phyloP scores from a whole-genome alignment of 176 grass and related monocot genomes.

The Chrysopogon serrulatus region DNA sequence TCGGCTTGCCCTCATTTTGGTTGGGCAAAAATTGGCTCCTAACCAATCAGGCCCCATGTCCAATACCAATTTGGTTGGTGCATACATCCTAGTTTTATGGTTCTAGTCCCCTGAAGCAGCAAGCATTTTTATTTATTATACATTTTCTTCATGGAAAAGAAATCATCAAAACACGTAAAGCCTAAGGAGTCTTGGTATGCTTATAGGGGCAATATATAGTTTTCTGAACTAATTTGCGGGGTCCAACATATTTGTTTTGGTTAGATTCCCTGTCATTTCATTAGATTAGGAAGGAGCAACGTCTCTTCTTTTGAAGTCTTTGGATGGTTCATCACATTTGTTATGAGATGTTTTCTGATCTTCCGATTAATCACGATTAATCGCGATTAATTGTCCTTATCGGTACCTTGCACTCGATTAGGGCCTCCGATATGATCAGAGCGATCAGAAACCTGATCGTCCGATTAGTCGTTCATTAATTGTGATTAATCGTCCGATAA shows the following conservation, averaged over 20 bases:
- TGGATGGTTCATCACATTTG: neutral
- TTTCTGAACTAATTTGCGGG: neutral
- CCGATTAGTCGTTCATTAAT: no score
- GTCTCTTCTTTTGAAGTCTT: neutral
- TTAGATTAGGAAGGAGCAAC: neutral
- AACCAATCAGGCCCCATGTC: no score
- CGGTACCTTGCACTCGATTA: no score
- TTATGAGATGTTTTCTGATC: no score
- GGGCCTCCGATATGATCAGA: no score
- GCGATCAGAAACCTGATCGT: no score
- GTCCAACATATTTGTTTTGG: neutral
- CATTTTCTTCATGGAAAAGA: neutral
- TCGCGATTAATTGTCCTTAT: no score
- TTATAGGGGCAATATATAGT: neutral
- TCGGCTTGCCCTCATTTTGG: no score
- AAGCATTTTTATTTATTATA: neutral
- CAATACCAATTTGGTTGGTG: neutral
- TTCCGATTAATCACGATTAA: no score
- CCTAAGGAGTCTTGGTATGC: neutral
- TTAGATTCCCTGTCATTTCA: neutral
- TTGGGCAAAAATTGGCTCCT: no score
- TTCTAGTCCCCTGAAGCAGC: neutral
- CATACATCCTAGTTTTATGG: neutral
- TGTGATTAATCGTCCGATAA: no score
- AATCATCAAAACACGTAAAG: neutral